phyloP scores from a whole-genome alignment of 2,329 filamentous ascomycete genomes.

The Pyricularia grisea region DNA sequence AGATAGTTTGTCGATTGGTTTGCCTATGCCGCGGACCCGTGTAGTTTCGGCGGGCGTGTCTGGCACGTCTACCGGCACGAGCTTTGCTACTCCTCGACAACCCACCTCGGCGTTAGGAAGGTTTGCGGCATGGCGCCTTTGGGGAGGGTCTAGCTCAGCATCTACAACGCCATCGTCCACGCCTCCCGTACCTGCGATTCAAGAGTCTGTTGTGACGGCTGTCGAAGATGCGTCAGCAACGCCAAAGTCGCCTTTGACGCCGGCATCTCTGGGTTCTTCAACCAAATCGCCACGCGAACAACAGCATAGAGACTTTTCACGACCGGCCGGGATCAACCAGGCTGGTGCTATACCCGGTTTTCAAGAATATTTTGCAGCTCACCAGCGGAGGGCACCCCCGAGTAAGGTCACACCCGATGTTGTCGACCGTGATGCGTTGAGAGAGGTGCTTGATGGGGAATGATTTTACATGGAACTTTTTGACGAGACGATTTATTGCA shows the following conservation, averaged over 20 bases:
- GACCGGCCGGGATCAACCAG: constrained; percentile 70
- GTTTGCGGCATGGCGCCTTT: constrained; percentile 28
- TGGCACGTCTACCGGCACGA: not conserved
- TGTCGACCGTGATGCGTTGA: constrained; percentile 51
- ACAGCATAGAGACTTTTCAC: constrained; percentile 22
- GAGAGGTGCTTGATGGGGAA: constrained; percentile 43
- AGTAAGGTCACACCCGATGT: constrained; percentile 47
- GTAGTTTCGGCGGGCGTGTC: constrained; percentile 12
- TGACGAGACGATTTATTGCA: not conserved
- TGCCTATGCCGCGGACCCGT: constrained; percentile 20
- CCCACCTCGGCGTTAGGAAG: constrained; percentile 12
- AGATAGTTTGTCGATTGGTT: constrained; percentile 36
- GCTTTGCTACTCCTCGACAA: not conserved
- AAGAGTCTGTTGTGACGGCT: not conserved
- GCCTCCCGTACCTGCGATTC: not conserved
- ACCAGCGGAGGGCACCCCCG: constrained; percentile 41
- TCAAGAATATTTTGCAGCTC: constrained; percentile 41
- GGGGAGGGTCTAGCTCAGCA: constrained; percentile 20
- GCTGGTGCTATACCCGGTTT: constrained; percentile 66
- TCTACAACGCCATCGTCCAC: not conserved
- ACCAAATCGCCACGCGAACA: constrained; percentile 10
- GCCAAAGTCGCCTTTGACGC: constrained; percentile 16
- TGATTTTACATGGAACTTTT: not conserved
- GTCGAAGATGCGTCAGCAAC: constrained; percentile 11
- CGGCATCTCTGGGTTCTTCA: not conserved